phyloP scores from a whole-genome alignment of 306 rosid genomes.

The Citrullus amarus region DNA sequence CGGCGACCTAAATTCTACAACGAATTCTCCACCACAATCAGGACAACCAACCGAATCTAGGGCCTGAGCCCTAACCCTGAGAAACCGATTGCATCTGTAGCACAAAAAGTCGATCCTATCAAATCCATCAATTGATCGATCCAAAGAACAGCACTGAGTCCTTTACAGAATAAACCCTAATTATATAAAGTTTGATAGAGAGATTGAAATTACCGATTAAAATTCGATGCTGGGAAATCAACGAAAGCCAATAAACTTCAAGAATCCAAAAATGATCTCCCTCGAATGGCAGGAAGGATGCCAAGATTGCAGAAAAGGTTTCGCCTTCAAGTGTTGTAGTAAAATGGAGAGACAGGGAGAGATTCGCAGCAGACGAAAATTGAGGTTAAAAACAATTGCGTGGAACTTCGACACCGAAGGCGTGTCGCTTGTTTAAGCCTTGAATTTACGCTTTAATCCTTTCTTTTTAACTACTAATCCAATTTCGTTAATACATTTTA shows the following conservation, averaged over 20 bases:
- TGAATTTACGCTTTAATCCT: background rate
- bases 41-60: slow-evolving; percentile 37
- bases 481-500: background rate
- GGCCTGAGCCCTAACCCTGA: slow-evolving; percentile 24
- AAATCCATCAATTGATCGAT: slow-evolving; percentile 28
- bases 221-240: slow-evolving; percentile 1
- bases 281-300: background rate
- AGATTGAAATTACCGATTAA: background rate
- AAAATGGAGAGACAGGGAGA: background rate
- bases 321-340: background rate
- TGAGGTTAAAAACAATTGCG: background rate
- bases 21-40: slow-evolving; percentile 41
- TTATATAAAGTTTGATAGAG: background rate
- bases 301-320: background rate
- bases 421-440: slow-evolving; percentile 19
- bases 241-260: background rate
- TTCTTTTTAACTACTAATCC: background rate
- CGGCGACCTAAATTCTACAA: slow-evolving; percentile 40
- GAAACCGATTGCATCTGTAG: slow-evolving; percentile 39
- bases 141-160: background rate
- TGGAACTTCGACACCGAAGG: background rate
- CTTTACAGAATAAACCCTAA: background rate
- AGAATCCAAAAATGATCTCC: background rate
- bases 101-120: slow-evolving; percentile 42
- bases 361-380: background rate